Percentiles rank a stretch among this genome's conserved stretches.
Evolutionary conservation across 2,329 filamentous ascomycete genomes (phyloP).

Genomic region (Geoglossum cookeanum): DNA sequence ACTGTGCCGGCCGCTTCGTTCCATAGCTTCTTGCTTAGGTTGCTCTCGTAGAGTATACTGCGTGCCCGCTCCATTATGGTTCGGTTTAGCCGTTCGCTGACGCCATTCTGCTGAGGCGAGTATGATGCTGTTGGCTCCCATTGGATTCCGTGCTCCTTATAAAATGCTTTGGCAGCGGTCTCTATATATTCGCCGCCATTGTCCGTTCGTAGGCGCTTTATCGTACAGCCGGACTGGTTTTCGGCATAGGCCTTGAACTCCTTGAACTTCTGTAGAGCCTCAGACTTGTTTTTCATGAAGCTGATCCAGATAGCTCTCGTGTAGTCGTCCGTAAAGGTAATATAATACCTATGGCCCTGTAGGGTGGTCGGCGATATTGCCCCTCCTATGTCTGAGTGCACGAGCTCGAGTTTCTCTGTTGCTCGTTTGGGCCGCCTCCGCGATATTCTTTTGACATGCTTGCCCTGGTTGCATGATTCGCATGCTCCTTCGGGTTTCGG

Average conservation of each 20-base stretch:
- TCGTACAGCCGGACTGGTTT: not conserved
- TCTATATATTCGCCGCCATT: not conserved
- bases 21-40: not conserved
- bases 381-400: not conserved
- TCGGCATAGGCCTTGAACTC: not conserved
- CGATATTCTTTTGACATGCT: not conserved
- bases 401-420: not conserved
- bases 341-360: not conserved
- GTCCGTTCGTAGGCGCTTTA: not conserved
- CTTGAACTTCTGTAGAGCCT: not conserved
- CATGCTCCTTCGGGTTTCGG: not conserved
- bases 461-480: not conserved
- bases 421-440: not conserved
- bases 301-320: not conserved
- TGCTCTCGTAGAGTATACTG: not conserved
- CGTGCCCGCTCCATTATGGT: not conserved
- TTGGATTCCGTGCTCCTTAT: not conserved
- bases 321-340: constrained; percentile 1
- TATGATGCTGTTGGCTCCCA: not conserved
- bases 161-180: not conserved
- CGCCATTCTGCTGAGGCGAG: not conserved
- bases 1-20: not conserved
- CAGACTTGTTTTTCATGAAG: not conserved
- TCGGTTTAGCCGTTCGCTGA: not conserved
- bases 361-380: not conserved